These are phyloP conservation scores for Dothistroma septosporum DNA, from an alignment of 2,329 filamentous ascomycete genomes.

Conservation along the genomic window DNA sequence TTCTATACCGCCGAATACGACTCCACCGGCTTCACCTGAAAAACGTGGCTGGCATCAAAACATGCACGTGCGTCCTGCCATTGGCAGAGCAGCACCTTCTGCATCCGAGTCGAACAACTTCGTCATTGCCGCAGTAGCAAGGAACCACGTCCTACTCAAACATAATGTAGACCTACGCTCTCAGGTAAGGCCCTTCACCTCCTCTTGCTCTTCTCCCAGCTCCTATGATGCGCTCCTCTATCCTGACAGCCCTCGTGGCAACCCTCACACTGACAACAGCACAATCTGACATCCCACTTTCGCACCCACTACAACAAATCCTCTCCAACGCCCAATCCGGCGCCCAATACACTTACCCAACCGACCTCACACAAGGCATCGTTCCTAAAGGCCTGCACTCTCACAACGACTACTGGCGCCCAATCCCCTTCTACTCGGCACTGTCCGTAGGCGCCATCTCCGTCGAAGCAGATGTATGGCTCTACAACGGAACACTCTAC, in stretches of 20 bases:
- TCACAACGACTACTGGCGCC: slow-evolving; percentile 59
- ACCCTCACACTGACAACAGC: slow-evolving; percentile 17
- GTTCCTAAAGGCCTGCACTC: slow-evolving; percentile 54
- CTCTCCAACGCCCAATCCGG: slow-evolving; percentile 52
- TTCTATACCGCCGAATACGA: neutral
- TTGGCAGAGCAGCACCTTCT: slow-evolving; percentile 3
- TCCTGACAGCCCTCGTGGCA: slow-evolving; percentile 9
- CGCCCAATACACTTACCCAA: slow-evolving; percentile 56
- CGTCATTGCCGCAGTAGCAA: neutral
- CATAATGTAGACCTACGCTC: neutral
- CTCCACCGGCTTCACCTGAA: neutral
- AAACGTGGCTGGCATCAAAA: slow-evolving; percentile 3
- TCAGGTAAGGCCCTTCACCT: neutral
- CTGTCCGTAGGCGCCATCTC: slow-evolving; percentile 55
- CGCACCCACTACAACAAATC: slow-evolving; percentile 52
- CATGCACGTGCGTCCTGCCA: slow-evolving; percentile 3
- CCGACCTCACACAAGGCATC: slow-evolving; percentile 58
- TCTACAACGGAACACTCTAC: slow-evolving; percentile 53
- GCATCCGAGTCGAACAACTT: neutral
- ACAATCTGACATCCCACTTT: slow-evolving; percentile 38
- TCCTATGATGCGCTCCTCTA: slow-evolving; percentile 12
- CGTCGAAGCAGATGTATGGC: slow-evolving; percentile 60
- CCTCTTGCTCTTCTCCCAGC: neutral
- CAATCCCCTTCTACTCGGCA: slow-evolving; percentile 48
- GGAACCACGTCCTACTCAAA: neutral